Evolutionary conservation across 306 rosid genomes (phyloP).

Genomic region (Rosa persica): DNA sequence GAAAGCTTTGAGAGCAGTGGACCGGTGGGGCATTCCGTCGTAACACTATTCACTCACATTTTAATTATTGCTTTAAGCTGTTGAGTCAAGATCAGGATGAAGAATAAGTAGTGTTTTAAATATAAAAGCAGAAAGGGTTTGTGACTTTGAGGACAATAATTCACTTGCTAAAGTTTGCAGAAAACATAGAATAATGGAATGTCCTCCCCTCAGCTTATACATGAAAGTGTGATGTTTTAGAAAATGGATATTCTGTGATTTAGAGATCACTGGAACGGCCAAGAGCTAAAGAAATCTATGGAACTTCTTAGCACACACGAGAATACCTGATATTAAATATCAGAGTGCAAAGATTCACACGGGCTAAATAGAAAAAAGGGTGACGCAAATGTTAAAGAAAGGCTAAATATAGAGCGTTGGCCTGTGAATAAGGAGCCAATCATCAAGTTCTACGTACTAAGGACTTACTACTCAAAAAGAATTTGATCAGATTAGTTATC

Average conservation of each 20-base stretch:
- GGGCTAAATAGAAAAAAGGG: neutral
- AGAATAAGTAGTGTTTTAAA: no score
- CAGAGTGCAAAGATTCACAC: neutral
- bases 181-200: neutral
- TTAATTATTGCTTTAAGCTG: no score
- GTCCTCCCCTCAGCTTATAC: neutral
- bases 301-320: neutral
- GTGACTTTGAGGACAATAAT: no score
- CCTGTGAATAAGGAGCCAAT: neutral
- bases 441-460: neutral
- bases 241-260: neutral
- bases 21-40: no score
- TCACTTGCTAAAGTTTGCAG: no score
- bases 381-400: neutral
- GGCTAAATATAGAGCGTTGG: neutral
- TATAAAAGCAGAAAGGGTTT: no score
- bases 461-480: neutral
- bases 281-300: neutral
- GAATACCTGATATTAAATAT: neutral
- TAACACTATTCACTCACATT: no score
- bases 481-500: neutral
- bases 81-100: no score
- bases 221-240: neutral
- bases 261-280: neutral
- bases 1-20: no score